These are phyloP conservation scores for Candida sanyaensis DNA, from an alignment of 1,139 yeast species.

Conservation along the genomic window DNA sequence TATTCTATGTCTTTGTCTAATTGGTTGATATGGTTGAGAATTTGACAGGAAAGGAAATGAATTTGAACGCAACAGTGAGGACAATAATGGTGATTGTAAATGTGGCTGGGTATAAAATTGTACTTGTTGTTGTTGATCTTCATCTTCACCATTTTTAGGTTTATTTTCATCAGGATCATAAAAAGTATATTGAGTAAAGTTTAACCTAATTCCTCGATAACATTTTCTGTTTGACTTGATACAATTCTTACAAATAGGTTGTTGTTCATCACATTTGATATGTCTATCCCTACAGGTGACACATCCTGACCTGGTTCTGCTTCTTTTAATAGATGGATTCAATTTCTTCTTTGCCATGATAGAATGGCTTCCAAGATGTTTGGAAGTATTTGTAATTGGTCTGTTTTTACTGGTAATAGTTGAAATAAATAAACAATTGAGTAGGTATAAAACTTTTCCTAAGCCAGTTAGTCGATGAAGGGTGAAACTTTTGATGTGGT, in stretches of 20 bases:
- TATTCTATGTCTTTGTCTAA: constrained; percentile 18
- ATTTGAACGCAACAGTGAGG: too few relatives aligned
- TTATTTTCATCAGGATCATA: constrained; percentile 33
- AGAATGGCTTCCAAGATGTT: background rate
- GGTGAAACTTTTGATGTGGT: too few relatives aligned
- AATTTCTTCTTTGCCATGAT: constrained; percentile 19
- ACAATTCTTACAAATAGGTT: constrained; percentile 48
- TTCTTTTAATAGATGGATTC: constrained; percentile 24
- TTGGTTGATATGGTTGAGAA: constrained; percentile 1
- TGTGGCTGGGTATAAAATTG: background rate
- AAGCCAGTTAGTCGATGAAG: too few relatives aligned
- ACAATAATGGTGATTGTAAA: background rate
- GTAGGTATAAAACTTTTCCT: too few relatives aligned
- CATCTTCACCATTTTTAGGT: background rate
- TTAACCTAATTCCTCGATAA: constrained; percentile 45
- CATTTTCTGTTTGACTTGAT: constrained; percentile 44
- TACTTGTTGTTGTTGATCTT: background rate
- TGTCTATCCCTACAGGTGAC: constrained; percentile 51
- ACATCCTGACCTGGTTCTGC: constrained; percentile 48
- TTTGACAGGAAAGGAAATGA: background rate
- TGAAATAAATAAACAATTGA: too few relatives aligned
- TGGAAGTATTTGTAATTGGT: background rate
- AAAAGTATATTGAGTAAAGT: constrained; percentile 46
- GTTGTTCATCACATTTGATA: constrained; percentile 51
- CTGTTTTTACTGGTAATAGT: background rate